Evolutionary conservation across 768 basidiomycete species (phyloP), one percentile per base, ranked within the genome.

Genomic region (Strobilomyces confusus): DNA sequence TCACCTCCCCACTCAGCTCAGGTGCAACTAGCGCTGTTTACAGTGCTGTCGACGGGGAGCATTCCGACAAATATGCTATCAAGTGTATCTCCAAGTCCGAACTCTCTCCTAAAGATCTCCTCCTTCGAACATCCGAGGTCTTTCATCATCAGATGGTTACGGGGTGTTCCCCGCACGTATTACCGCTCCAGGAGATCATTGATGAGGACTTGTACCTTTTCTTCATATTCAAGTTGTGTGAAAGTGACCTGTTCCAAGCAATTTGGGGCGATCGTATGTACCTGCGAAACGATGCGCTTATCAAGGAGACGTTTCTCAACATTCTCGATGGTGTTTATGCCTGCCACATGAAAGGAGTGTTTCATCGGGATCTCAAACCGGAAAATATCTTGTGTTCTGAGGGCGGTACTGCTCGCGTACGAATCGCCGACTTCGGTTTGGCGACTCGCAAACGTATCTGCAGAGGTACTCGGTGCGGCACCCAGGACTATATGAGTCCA

Each of bases 341-440:
- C 64, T 90, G 87, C 63, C 90, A 94, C 62, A 66, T 73, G 38
- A 74, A 75, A 38, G 80, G 83, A 11, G 81, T 94, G 56, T 91
- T 80, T 64, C 92, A 94, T 70, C 86, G 91, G 23, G 90, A 93
- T 62, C 79, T 95, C 63, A 93, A 94, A 69, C 91, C 91, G 1
- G 92, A 92, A 66, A 91, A 86, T 66, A 76, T 92, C 25, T 71
- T 93, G 34, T 83, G 81, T 63, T 78, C 67, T 55, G 70, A 67
- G 63, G 81, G 69, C 47, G 83, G 84, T 15, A 63, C 67, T 38
- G 29, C 29, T 9, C 69, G 72, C 55, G 74, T 91, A 33, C 77
- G 75, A 51, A 74, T 92, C 46, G 82, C 87, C 8, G 91, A 93
- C 69, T 93, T 92, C 75, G 91, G 92, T 15, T 73, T 91, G 38